phyloP scores from a whole-genome alignment of 2,329 filamentous ascomycete genomes.

The Botrytis byssoidea region DNA sequence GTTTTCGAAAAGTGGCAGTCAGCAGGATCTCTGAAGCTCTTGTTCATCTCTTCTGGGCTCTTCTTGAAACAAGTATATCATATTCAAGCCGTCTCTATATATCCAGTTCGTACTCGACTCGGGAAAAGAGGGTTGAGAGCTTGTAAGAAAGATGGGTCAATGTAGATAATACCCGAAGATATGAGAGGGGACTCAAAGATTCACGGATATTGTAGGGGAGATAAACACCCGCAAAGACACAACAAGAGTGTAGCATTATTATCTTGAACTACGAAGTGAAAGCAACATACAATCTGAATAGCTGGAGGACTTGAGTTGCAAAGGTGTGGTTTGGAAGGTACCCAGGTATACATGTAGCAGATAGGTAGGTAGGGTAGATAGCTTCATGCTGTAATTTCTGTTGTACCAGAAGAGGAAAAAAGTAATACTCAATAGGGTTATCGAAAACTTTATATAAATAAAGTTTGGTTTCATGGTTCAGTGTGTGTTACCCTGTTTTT shows the following conservation, averaged over 20 bases:
- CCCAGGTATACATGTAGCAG: background rate
- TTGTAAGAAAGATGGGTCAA: constrained; percentile 1
- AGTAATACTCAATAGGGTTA: background rate
- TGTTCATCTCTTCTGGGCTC: background rate
- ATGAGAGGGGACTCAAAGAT: background rate
- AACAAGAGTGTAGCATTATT: constrained; percentile 4
- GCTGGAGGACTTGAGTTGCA: background rate
- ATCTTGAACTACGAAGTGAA: background rate
- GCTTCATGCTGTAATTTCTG: background rate
- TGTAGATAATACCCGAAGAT: background rate
- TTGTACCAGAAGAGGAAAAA: background rate
- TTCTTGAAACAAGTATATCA: constrained; percentile 4
- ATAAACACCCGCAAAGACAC: constrained; percentile 3
- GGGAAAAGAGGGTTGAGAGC: background rate
- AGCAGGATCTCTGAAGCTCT: background rate
- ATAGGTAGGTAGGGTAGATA: background rate
- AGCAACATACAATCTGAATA: background rate
- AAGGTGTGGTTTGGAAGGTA: background rate
- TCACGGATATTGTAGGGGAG: constrained; percentile 8
- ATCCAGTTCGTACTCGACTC: background rate
- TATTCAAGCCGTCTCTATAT: background rate
- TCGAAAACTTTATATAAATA: constrained; percentile 14
- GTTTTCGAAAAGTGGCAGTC: constrained; percentile 3
- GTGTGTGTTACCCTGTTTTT: background rate
- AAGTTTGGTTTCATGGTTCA: constrained; percentile 4